phyloP scores from a whole-genome alignment of 2,329 filamentous ascomycete species.

The Colletotrichum sojae region DNA sequence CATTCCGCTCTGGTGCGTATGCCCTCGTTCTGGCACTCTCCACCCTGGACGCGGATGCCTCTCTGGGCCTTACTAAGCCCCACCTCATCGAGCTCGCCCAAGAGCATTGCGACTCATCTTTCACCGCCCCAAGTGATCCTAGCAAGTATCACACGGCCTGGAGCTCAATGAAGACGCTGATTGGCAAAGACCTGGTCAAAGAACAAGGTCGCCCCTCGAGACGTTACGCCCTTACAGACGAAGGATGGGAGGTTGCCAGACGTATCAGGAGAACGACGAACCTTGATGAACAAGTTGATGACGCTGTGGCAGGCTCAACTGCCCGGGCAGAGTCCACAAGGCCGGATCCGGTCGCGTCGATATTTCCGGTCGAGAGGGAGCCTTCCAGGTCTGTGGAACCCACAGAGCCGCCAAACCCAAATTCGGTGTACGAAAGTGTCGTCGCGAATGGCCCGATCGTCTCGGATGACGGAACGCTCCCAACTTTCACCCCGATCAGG shows the following conservation, averaged over 20 bases:
- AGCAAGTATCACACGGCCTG: conserved; percentile 84
- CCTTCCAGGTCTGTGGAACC: conserved; percentile 19
- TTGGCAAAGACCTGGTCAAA: conserved; percentile 81
- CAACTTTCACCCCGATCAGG: conserved; percentile 70
- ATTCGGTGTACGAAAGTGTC: conserved; percentile 52
- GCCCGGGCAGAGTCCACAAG: conserved; percentile 9
- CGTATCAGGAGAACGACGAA: conserved; percentile 70
- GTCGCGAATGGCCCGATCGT: conserved; percentile 56
- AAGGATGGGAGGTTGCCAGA: conserved; percentile 82
- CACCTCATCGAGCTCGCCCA: conserved; percentile 80
- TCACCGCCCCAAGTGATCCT: conserved; percentile 76
- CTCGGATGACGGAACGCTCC: conserved; percentile 52
- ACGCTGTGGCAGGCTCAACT: conserved; percentile 40
- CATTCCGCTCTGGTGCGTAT: conserved; percentile 80
- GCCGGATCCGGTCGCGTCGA: conserved; percentile 8
- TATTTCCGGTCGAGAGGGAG: conserved; percentile 1
- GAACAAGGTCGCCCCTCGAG: conserved; percentile 78
- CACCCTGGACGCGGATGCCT: conserved; percentile 67
- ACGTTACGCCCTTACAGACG: conserved; percentile 80
- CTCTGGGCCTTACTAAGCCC: conserved; percentile 74
- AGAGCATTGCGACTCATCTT: conserved; percentile 80
- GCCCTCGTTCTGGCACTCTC: conserved; percentile 79
- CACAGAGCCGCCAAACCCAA: conserved; percentile 43
- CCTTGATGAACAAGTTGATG: conserved; percentile 1
- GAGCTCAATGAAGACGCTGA: conserved; percentile 84